Evolutionary conservation across 305 asterid species (phyloP), one percentile per base, ranked within the genome.

Genomic region (Coffea humblotiana): DNA sequence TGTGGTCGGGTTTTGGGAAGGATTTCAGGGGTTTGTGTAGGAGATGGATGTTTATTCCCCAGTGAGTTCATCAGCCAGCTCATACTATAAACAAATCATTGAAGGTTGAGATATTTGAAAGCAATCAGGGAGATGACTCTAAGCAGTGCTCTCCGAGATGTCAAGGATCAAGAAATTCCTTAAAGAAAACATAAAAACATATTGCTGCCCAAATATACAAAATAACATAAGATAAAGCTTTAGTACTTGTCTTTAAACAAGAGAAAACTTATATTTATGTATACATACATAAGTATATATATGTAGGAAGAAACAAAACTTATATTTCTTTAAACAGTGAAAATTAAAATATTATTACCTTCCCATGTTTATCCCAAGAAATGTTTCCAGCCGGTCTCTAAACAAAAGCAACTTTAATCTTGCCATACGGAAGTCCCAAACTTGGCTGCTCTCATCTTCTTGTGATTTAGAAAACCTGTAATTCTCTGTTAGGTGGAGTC

Each of bases 291-390:
- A 40, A 40, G 43, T 40, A 40, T 40, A 40, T 40, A 40, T 40
- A 40, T 40, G 43, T 40, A 40, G 43, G 43, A 40, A 40, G 43
- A 71, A 25, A 79, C 29, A 56, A 14, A 69, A 7, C 49, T 58
- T 25, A 8, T 76, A 21, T 45, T 56, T 43, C 32, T 32, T 73
- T 66, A 15, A 43, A 56, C 27, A 48, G 40, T 49, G 27, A 64
- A 27, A 64, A 32, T 45, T 32, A 37, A 61, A 77, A 82, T 72
- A 81, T 74, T 78, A 87, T 87, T 87, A 96, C 99, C 99, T 96
- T 91, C 98, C 99, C 98, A 91, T 96, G 84, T 90, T 96, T 86
- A 96, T 92, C 77, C 98, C 98, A 81, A 96, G 82, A 90, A 94
- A 96, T 75, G 99, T 94, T 90, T 96, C 99, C 72, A 96, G 89